Evolutionary conservation across 805 yeast genomes (phyloP).

Genomic region (Crinitomyces ghanaensis): DNA sequence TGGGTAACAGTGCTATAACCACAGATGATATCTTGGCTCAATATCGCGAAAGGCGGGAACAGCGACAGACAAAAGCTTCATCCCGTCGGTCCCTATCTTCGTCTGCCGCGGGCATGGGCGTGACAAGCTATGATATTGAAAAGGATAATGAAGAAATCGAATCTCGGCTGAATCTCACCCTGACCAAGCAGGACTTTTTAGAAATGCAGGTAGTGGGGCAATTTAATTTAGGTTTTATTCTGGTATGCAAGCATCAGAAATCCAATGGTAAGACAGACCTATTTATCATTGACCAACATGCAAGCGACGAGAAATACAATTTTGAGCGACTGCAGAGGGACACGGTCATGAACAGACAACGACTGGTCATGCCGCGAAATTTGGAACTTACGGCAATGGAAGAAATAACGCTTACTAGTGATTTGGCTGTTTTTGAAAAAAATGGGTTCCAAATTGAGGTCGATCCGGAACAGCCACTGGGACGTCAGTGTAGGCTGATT

Average conservation of each 20-base stretch:
- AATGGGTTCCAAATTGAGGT: conserved; percentile 67
- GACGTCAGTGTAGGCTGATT: conserved; percentile 40
- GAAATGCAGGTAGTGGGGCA: conserved; percentile 82
- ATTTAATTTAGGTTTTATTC: conserved; percentile 89
- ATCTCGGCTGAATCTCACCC: conserved; percentile 42
- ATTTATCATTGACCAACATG: conserved; percentile 93
- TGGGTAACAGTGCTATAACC: too few relatives aligned
- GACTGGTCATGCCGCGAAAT: conserved; percentile 45
- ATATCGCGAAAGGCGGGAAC: too few relatives aligned
- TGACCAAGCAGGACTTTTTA: conserved; percentile 61
- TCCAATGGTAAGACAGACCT: conserved; percentile 35
- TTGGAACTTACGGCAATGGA: conserved; percentile 69
- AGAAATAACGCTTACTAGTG: conserved; percentile 57
- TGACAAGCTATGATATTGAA: background rate
- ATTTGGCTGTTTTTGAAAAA: conserved; percentile 42
- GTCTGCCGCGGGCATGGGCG: too few relatives aligned
- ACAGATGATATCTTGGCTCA: too few relatives aligned
- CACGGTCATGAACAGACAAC: conserved; percentile 55
- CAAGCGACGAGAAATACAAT: conserved; percentile 90
- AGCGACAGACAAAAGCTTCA: too few relatives aligned
- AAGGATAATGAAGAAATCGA: conserved; percentile 33
- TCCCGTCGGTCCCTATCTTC: too few relatives aligned
- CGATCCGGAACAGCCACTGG: conserved; percentile 42
- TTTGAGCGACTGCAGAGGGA: conserved; percentile 58
- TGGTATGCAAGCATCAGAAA: conserved; percentile 40